Evolutionary conservation across 2,329 filamentous ascomycete genomes (phyloP), one percentile per base, ranked within the genome.

Genomic region (Penicillium nordicum): DNA sequence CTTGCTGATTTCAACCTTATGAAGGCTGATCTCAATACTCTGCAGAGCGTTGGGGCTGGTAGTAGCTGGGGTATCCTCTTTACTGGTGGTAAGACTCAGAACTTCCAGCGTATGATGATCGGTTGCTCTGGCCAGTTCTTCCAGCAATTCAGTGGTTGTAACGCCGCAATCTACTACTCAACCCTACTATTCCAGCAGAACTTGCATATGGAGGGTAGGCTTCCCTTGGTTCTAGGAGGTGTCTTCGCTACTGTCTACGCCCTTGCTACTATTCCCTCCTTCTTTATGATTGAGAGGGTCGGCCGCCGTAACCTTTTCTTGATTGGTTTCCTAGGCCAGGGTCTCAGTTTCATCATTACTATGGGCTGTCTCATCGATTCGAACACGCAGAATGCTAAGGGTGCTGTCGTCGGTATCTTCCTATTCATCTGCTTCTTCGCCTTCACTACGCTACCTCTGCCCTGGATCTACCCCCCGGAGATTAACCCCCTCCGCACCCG

Each of bases 361-460:
- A 67, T 74, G 32, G 67, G 55, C 14, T 74, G 71, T 29, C 48
- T 74, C 51, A 68, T 72, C 32, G 57, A 62, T 0, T 53, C 55
- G 1, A 68, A 50, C 12, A 10, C 44, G 10, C 40, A 57, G 32
- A 65, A 61, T n/a, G 60, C 71, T 18, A 70, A 71, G 57, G 71
- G 71, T 59, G 71, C 71, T 14, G 61, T 78, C 7, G 84, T 86
- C 1, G 85, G 85, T 55, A 72, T 88, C 32, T 88, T 88, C 72
- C 80, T 83, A 2, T 88, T 87, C 71, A 88, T 88, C 60, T 80
- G 81, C 16, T 85, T 84, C 57, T 88, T 88, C 60, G 85, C 84
- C 18, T 84, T 84, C 0, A 86, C 82, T 0, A 84, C 82, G 79
- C 69, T 87, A 3, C 83, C 84, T 14, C 77, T 86, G 27, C 84